Conservation (phyloP, 177 flowering plant species). For the Vitis hybrid region DNA sequence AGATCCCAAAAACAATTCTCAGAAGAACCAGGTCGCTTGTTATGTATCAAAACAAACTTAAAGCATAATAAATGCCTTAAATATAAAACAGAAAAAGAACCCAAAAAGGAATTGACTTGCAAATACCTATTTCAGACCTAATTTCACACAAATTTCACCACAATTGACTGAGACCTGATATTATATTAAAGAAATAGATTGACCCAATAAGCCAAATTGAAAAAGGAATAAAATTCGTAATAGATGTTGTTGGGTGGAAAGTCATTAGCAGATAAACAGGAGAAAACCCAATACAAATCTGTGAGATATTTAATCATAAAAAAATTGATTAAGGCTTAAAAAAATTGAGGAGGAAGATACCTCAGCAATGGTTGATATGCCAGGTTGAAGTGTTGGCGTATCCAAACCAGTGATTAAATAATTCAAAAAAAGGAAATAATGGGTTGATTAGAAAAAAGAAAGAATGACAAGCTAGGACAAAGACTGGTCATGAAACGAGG, state of each 20-base stretch:
- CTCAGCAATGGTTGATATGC: neutral
- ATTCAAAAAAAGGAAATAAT: neutral
- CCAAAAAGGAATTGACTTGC: too few relatives aligned
- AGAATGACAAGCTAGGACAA: neutral
- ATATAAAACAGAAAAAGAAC: neutral
- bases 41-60: neutral
- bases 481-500: neutral
- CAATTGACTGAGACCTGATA: neutral
- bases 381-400: neutral
- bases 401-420: neutral
- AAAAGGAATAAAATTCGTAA: neutral
- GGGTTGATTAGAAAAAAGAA: neutral
- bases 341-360: neutral
- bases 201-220: neutral
- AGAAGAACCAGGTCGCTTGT: neutral
- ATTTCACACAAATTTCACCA: neutral
- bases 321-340: neutral
- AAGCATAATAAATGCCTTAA: neutral
- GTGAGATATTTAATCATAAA: neutral
- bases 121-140: neutral
- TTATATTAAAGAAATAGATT: neutral
- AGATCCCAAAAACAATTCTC: neutral
- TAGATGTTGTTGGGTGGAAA: too few relatives aligned
- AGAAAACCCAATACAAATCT: neutral
- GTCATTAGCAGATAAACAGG: neutral